Base-by-base conservation (phyloP, 75 land plant genomes). In the Cupressus sempervirens region DNA sequence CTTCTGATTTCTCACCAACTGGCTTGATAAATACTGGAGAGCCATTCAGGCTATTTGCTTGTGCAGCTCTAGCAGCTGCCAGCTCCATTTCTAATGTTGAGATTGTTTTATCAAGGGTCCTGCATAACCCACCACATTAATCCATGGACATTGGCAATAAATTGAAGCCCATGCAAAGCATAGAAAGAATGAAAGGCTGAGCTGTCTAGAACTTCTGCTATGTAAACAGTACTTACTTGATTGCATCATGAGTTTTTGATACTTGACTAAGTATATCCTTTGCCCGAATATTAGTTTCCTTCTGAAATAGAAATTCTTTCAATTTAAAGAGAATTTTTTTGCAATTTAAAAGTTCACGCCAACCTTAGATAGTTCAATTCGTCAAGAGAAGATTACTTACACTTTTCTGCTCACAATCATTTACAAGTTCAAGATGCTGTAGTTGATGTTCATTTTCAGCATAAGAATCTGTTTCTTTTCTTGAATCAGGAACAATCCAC, bases 51-150 rank as follows among this genome's bases (percentile, higher is more conserved):
- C 91, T 81, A 41, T 88, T 84, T 36, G 90, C 88, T 54, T 91
- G 97, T 23, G 87, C 89, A 54, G 95, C 92, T 52, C 93, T 95
- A 81, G 94, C 94, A 41, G 92, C 93, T 46, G 94, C 92, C 81
- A 95, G 68, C 87, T 93, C 93, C 92, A 88, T 88, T 85, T 95
- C 98, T 68, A 95, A 77, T 76, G 91, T 88, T 87, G 97, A 93
- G 76, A 95, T 94, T 32, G 93, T 94, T 86, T 94, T 95, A 85
- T 95, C 94, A 52, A 94, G 90, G 12, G 88, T 88, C 81, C 97
- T 96, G 92, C 85, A 91, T 32, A 82, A 82, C 56, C 48, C 65
- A 53, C 38, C 7, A 54, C 38, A 54, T 82, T 45, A 82, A 54
- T 45, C 83, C 56, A 82, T 52, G 30, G 62, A 6, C 34, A 18